Base-by-base conservation (phyloP, 768 basidiomycete species). In the Psilocybe subaeruginosa region DNA sequence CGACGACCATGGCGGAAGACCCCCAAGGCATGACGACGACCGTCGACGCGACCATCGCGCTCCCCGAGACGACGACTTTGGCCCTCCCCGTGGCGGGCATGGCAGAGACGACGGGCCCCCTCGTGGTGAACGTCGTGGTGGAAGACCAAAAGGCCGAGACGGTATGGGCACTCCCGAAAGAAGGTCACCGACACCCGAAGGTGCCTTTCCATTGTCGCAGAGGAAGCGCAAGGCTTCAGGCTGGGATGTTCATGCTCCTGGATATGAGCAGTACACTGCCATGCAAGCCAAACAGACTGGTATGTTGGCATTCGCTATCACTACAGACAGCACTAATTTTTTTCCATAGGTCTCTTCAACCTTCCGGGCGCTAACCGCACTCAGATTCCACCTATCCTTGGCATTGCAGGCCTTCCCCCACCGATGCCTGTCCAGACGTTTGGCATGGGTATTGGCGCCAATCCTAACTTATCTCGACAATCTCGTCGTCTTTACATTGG, bases 281-380 rank as follows among this genome's bases (percentile, higher is more conserved):
- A 84, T 95, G 81, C 95, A 98, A 73, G 97, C 97, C n/a, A 99
- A 99, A 76, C 91, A 95, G 78, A 98, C 96, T 46, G 97, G 97
- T 94, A 66, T 52, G 37, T 53, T 56, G 48, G 27, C 33, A 14
- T 59, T 54, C 45, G 33, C 19, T 54, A 58, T 60, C 63, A 33
- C 64, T 66, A 23, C 62, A 54, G 9, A 33, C 33, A 37, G 31
- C 16, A 51, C 35, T 41, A 23, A 17, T 30, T 59, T 30, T 27
- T 56, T 46, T 70, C 55, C 63, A 14, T 68, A 94, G 97, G 97
- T 62, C 82, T 97, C 63, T 98, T 98, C 83, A 96, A 97, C 70
- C 87, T 98, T 56, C 97, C 97, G 47, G 95, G 96, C 49, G 93
- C 92, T 61, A 97, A 97, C 72, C 84, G 95, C 54, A 93, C 91